Percentiles rank a stretch among this genome's conserved stretches.
These are phyloP conservation scores for Phlebiopsis flavidoalba DNA, from an alignment of 768 basidiomycete genomes.

Conservation along the genomic window DNA sequence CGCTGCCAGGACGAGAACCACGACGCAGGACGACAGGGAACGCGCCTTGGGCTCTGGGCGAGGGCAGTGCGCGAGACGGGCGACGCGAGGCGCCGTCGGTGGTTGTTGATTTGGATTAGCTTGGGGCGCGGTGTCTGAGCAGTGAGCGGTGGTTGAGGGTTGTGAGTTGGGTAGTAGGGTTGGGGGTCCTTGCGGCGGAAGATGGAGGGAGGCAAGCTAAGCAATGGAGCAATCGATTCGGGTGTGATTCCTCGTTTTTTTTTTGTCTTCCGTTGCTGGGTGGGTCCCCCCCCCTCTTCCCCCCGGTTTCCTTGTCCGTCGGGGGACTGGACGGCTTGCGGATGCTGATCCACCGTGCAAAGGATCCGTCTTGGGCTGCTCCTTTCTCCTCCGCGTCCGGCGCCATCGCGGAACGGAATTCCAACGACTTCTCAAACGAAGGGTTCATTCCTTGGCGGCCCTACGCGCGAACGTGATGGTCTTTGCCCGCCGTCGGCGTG, in stretches of 20 bases:
- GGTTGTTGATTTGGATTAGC: constrained; percentile 22
- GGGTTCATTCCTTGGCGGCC: constrained; percentile 5
- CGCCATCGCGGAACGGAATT: constrained; percentile 10
- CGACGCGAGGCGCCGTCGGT: constrained; percentile 24
- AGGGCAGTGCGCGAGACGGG: constrained; percentile 25
- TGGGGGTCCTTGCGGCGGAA: constrained; percentile 16
- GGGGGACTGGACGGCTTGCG: constrained; percentile 39
- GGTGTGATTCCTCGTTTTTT: constrained; percentile 37
- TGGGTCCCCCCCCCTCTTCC: too few relatives aligned
- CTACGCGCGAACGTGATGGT: not conserved
- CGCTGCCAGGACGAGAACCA: constrained; percentile 25
- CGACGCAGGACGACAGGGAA: too few relatives aligned
- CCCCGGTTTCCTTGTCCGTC: not conserved
- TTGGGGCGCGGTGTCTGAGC: constrained; percentile 5
- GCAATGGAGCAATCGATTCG: constrained; percentile 19
- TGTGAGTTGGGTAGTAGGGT: constrained; percentile 3
- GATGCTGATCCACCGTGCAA: constrained; percentile 15
- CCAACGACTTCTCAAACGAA: constrained; percentile 11
- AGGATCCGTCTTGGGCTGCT: not conserved
- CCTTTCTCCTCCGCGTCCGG: not conserved
- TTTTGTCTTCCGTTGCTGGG: too few relatives aligned
- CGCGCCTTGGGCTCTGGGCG: constrained; percentile 17
- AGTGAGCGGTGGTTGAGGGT: constrained; percentile 1
- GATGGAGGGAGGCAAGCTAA: constrained; percentile 9
- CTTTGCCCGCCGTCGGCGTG: constrained; percentile 3